These are phyloP conservation scores for Zoysia japonica DNA, from an alignment of 176 grass and related monocot species.

Conservation along the genomic window DNA sequence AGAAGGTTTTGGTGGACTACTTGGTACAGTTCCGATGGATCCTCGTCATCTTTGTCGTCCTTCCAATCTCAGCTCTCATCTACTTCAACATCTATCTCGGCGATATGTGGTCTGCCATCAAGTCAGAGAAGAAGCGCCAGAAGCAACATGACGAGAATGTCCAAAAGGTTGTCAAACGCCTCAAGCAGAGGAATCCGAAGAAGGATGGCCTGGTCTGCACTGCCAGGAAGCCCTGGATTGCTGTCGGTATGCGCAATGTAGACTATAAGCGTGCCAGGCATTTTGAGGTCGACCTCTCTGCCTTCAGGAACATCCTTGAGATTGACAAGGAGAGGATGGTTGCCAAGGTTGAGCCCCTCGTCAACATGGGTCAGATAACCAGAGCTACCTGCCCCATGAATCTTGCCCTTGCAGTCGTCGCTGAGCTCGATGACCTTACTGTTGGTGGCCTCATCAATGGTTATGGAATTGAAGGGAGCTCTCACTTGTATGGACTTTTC, in stretches of 20 bases:
- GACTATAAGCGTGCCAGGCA: slow-evolving; percentile 87
- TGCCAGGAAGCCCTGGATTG: slow-evolving; percentile 87
- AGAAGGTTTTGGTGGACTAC: slow-evolving; percentile 76
- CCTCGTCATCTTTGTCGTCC: slow-evolving; percentile 69
- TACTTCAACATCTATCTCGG: slow-evolving; percentile 68
- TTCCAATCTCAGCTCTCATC: slow-evolving; percentile 61
- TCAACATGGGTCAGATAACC: slow-evolving; percentile 87
- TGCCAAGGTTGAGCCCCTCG: slow-evolving; percentile 77
- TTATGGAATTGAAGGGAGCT: slow-evolving; percentile 88
- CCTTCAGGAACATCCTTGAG: slow-evolving; percentile 81
- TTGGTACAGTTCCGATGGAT: slow-evolving; percentile 86
- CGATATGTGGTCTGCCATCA: slow-evolving; percentile 65
- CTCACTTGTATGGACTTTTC: slow-evolving; percentile 86
- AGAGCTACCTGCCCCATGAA: slow-evolving; percentile 73
- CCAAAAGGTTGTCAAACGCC: slow-evolving; percentile 71
- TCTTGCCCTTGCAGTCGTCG: slow-evolving; percentile 71
- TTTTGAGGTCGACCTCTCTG: slow-evolving; percentile 85
- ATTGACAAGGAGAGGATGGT: slow-evolving; percentile 80
- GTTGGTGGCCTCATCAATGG: slow-evolving; percentile 87
- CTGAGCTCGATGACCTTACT: slow-evolving; percentile 91
- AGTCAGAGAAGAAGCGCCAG: slow-evolving; percentile 68
- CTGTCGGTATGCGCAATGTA: slow-evolving; percentile 86
- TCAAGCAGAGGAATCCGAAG: slow-evolving; percentile 84
- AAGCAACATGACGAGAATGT: slow-evolving; percentile 74
- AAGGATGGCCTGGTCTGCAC: slow-evolving; percentile 94